A percentile compares a stretch with the other conserved stretches of the same genome.
Conservation (phyloP, 768 basidiomycete genomes). For the Tephrocybe sp. region DNA sequence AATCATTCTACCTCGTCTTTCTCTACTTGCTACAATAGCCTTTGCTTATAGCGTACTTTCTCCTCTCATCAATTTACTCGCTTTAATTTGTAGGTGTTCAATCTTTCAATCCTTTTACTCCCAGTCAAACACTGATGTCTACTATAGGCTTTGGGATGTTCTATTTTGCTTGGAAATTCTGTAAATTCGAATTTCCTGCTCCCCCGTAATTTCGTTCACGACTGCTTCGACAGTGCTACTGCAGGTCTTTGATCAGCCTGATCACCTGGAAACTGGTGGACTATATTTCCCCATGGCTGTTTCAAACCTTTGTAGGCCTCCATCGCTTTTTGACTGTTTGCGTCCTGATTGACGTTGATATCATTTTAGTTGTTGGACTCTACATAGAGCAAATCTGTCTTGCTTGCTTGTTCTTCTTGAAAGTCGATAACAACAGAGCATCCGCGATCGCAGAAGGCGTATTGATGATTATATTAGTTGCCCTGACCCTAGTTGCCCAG, state of each 20-base stretch:
- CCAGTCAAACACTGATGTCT: background rate
- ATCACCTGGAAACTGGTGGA: conserved; percentile 46
- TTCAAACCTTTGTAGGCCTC: conserved; percentile 43
- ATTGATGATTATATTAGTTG: conserved; percentile 59
- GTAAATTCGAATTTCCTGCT: conserved; percentile 20
- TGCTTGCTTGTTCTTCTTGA: conserved; percentile 67
- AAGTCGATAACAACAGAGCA: conserved; percentile 24
- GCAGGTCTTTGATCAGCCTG: conserved; percentile 52
- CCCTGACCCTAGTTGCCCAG: conserved; percentile 47
- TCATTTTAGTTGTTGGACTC: conserved; percentile 52
- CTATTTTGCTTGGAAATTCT: conserved; percentile 59
- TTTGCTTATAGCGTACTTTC: conserved; percentile 62
- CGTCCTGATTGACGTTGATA: conserved; percentile 10
- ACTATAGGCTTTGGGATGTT: conserved; percentile 49
- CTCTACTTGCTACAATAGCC: conserved; percentile 49
- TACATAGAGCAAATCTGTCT: conserved; percentile 72
- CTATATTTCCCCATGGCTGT: conserved; percentile 45
- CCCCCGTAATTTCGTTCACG: background rate
- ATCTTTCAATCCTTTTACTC: background rate
- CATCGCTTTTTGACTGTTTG: background rate
- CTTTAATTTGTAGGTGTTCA: conserved; percentile 42
- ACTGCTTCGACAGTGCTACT: conserved; percentile 34
- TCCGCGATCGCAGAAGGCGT: conserved; percentile 38
- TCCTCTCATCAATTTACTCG: conserved; percentile 65
- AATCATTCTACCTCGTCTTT: conserved; percentile 45